phyloP scores from a whole-genome alignment of 129 eudicot genomes.

The Oenanthe sinensis region DNA sequence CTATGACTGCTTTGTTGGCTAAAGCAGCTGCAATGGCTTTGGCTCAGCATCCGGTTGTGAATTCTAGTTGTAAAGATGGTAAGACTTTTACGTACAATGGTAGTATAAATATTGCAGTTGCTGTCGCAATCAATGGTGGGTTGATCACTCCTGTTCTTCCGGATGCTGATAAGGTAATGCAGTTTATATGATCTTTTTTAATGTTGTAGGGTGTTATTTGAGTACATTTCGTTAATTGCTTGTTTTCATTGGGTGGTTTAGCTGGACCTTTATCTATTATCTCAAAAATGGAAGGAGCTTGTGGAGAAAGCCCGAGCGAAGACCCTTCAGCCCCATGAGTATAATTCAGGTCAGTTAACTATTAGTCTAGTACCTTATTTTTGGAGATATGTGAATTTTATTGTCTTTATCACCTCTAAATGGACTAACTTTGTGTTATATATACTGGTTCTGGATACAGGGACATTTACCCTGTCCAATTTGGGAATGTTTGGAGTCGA shows the following conservation, averaged over 20 bases:
- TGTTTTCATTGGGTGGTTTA: constrained; percentile 28
- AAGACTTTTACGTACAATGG: constrained; percentile 83
- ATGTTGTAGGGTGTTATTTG: not conserved
- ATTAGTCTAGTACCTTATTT: not conserved
- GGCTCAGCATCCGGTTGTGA: constrained; percentile 85
- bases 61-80: constrained; percentile 88
- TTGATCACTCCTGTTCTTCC: constrained; percentile 95
- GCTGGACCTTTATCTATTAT: constrained; percentile 86
- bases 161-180: constrained; percentile 80
- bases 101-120: constrained; percentile 78
- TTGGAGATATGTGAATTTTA: constrained; percentile 5
- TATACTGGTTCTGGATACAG: constrained; percentile 29
- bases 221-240: not conserved
- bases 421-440: constrained; percentile 6
- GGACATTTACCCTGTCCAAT: constrained; percentile 84
- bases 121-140: constrained; percentile 89
- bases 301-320: constrained; percentile 95
- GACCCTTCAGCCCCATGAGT: constrained; percentile 85
- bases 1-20: constrained; percentile 89
- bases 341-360: constrained; percentile 55
- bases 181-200: not conserved
- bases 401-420: not conserved
- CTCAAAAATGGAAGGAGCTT: constrained; percentile 94
- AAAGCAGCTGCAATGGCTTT: constrained; percentile 95
- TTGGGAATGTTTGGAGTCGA: constrained; percentile 99